These are phyloP conservation scores for Botryotinia calthae DNA, from an alignment of 2,329 filamentous ascomycete genomes.

Conservation along the genomic window DNA sequence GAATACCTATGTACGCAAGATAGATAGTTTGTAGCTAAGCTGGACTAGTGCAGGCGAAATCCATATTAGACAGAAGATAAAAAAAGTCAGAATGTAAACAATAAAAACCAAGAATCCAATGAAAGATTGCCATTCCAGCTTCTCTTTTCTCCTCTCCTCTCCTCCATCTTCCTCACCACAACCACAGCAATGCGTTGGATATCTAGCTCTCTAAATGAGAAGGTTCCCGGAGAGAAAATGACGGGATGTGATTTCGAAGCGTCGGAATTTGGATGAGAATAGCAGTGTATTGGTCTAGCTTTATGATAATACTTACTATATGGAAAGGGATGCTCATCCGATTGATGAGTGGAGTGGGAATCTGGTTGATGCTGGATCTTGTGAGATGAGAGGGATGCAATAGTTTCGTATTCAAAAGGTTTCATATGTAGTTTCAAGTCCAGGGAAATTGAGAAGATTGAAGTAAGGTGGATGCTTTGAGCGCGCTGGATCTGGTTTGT, in stretches of 20 bases:
- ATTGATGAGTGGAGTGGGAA: neutral
- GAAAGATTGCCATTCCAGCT: neutral
- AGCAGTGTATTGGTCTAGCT: neutral
- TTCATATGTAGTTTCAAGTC: too few species aligned
- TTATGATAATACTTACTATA: neutral
- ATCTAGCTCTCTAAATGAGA: neutral
- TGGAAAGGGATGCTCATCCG: accelerated
- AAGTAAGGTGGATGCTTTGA: too few species aligned
- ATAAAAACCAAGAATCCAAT: neutral
- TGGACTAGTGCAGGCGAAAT: neutral
- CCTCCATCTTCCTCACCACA: neutral
- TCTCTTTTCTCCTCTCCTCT: neutral
- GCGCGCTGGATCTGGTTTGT: too few species aligned
- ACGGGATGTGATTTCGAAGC: neutral
- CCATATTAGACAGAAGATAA: neutral
- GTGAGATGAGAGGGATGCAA: neutral
- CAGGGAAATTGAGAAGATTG: too few species aligned
- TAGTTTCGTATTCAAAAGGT: too few species aligned
- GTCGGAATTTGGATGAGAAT: neutral
- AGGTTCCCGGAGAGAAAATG: neutral
- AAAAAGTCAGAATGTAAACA: neutral
- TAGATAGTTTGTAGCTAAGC: neutral
- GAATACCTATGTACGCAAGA: neutral
- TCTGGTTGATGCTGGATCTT: neutral
- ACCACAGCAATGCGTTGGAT: neutral